Percentiles rank a stretch among this genome's conserved stretches.
Evolutionary conservation across 1,284 basidiomycete genomes (phyloP).

Genomic region (Cerioporus squamosus): DNA sequence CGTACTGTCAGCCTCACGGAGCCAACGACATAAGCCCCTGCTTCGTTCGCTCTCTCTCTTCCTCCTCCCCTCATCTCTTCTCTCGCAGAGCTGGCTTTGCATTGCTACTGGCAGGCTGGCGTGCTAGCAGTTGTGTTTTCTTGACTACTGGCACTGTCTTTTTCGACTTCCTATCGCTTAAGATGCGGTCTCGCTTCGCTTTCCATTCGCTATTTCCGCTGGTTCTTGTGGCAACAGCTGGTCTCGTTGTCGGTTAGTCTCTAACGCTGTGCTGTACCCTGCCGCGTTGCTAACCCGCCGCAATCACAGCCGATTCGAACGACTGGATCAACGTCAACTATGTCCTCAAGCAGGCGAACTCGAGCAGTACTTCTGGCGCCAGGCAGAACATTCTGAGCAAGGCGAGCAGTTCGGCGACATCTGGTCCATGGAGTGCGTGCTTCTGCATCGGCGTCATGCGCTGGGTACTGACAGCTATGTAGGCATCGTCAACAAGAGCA

Average conservation of each 20-base stretch:
- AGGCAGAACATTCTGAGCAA: slow-evolving; percentile 47
- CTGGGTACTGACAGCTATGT: not conserved
- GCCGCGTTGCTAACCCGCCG: not conserved
- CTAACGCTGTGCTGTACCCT: not conserved
- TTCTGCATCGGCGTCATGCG: not conserved
- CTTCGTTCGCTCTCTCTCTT: not conserved
- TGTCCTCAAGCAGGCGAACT: slow-evolving; percentile 29
- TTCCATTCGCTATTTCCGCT: not conserved
- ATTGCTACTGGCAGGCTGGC: not conserved
- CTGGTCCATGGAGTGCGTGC: slow-evolving; percentile 57
- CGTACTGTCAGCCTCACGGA: not conserved
- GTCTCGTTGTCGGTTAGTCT: slow-evolving; percentile 19
- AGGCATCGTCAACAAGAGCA: slow-evolving; percentile 30
- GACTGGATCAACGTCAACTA: slow-evolving; percentile 42
- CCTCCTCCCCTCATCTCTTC: not conserved
- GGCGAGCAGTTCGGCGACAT: slow-evolving; percentile 45
- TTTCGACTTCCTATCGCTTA: not conserved
- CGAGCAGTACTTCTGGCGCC: slow-evolving; percentile 42
- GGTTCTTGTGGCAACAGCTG: slow-evolving; percentile 17
- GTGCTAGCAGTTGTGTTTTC: not conserved
- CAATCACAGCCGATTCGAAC: slow-evolving; percentile 31
- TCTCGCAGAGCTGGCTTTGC: slow-evolving; percentile 16
- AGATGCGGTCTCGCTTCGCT: not conserved
- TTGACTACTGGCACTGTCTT: not conserved
- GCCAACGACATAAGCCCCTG: not conserved